Base-by-base conservation (phyloP, 208 protist species). In the Trypanosoma theileri region DNA sequence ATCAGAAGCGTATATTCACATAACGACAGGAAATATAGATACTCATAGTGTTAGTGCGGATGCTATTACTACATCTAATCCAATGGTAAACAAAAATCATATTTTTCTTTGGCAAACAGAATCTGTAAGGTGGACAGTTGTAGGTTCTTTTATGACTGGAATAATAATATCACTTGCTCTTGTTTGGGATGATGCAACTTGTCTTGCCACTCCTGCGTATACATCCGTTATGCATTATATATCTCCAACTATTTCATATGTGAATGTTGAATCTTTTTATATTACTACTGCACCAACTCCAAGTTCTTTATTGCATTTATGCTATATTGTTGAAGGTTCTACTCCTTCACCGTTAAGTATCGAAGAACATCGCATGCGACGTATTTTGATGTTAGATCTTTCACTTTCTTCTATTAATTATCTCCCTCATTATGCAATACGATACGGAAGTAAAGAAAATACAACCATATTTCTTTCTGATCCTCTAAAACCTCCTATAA, bases 361-460 rank as follows among this genome's bases (percentile, higher is more conserved):
- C 40, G 85, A 88, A 50, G 19, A 64, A 73, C 67, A 69, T 31
- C 77, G 73, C 54, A 65, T 67, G 45, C 72, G 77, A 51, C 50
- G 46, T 42, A 72, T 88, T 50, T 4, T 45, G n/a, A 56, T 91
- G n/a, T 62, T 52, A 21, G 28, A 57, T 24, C 75, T 91, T 21
- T 71, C 80, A 4, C 65, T 91, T 45, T 66, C 80, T 10, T 88
- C 85, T 0, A 64, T 91, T 35, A 86, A 84, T 66, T 85, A 88
- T 68, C 63, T 86, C 13, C 80, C 85, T 0, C 68, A 84, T 68
- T 77, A 79, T 46, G 62, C 69, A 13, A 65, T 88, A 48, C 66
- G 77, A 10, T 75, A 77, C 42, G 56, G 63, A 19, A 58, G 70
- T 16, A 51, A 35, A 35, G 67, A 61, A 31, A 75, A 84, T 59